Evolutionary conservation across 306 rosid species (phyloP).

Genomic region (Vigna hirtella): DNA sequence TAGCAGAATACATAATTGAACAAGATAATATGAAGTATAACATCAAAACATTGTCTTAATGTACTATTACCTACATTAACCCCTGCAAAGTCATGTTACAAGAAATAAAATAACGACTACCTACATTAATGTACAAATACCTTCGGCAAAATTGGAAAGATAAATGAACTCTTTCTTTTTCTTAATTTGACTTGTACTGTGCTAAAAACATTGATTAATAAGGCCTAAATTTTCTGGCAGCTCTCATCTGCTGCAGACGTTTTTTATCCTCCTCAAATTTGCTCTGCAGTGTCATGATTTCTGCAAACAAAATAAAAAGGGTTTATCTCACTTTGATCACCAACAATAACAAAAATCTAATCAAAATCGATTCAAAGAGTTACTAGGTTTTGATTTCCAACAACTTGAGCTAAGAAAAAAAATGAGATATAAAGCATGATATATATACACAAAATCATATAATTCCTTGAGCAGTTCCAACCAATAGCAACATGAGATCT

Average conservation of each 20-base stretch:
- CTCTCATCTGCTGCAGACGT: constrained; percentile 82
- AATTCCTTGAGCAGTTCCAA: neutral
- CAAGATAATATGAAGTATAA: too few species aligned
- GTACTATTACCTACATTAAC: too few species aligned
- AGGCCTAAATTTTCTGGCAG: constrained; percentile 88
- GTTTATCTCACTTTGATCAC: constrained; percentile 38
- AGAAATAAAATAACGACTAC: neutral
- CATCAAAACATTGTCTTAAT: too few species aligned
- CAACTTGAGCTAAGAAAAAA: neutral
- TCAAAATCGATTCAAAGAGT: neutral
- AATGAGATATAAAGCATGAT: neutral
- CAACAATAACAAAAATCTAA: neutral
- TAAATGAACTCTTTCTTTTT: neutral
- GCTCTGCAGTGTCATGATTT: constrained; percentile 79
- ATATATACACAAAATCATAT: neutral
- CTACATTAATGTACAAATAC: neutral
- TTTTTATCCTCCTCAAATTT: constrained; percentile 87
- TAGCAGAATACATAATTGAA: too few species aligned
- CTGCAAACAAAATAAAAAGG: constrained; percentile 58
- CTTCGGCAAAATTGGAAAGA: constrained; percentile 14
- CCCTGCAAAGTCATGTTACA: neutral
- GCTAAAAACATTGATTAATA: constrained; percentile 51
- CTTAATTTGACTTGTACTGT: too few species aligned
- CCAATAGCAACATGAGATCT: neutral
- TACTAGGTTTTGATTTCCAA: neutral